A percentile compares a stretch with the other conserved stretches of the same genome.
Conservation (phyloP, 2,329 filamentous ascomycete species). For the Alternaria burnsii region DNA sequence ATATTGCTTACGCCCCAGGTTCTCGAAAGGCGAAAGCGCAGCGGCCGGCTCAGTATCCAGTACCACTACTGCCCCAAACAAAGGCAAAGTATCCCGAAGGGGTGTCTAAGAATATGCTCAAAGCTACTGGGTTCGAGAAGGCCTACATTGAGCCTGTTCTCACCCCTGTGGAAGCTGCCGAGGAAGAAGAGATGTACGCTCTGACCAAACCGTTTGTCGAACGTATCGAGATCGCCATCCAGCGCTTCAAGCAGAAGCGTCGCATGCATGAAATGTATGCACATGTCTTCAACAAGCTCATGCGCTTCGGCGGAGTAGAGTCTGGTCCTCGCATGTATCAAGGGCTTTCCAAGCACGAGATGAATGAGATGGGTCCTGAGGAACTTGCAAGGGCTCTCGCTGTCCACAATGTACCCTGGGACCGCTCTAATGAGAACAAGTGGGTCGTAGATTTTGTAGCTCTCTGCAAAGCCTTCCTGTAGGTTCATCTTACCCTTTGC, state of each 20-base stretch:
- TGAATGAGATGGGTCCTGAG: slow-evolving; percentile 68
- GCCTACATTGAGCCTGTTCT: slow-evolving; percentile 82
- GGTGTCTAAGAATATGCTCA: slow-evolving; percentile 54
- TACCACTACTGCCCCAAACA: slow-evolving; percentile 36
- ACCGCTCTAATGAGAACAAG: slow-evolving; percentile 59
- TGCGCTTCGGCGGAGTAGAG: slow-evolving; percentile 83
- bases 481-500: slow-evolving; percentile 45
- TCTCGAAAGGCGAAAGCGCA: slow-evolving; percentile 6
- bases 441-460: slow-evolving; percentile 84
- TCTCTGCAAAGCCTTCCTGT: slow-evolving; percentile 82
- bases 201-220: slow-evolving; percentile 60
- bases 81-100: slow-evolving; percentile 44
- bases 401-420: slow-evolving; percentile 65
- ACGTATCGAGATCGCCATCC: slow-evolving; percentile 85
- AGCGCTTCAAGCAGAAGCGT: slow-evolving; percentile 79
- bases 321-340: slow-evolving; percentile 69
- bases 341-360: slow-evolving; percentile 66
- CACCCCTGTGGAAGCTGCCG: slow-evolving; percentile 71
- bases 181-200: slow-evolving; percentile 75
- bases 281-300: slow-evolving; percentile 78
- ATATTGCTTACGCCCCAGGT: slow-evolving; percentile 46
- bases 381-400: slow-evolving; percentile 72
- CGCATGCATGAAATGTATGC: slow-evolving; percentile 72
- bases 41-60: slow-evolving; percentile 34
- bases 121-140: slow-evolving; percentile 65